Evolutionary conservation across 2,329 filamentous ascomycete species (phyloP), one percentile per base, ranked within the genome.

Genomic region (Neopestalotiopsis rosae): DNA sequence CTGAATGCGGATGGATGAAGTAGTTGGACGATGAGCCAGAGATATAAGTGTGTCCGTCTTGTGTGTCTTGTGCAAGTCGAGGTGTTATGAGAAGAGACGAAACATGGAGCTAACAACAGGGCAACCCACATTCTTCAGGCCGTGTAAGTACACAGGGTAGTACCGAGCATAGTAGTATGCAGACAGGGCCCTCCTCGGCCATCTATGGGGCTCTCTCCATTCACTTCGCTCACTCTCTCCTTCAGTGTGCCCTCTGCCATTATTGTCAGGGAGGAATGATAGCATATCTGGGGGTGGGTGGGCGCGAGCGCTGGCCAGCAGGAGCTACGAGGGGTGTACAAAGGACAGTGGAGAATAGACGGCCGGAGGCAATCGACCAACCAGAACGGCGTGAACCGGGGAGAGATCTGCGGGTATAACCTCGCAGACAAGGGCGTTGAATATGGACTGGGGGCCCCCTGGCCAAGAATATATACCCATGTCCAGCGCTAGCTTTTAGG

Each of bases 381-480:
- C 30, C 61, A 63, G 66, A 68, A 66, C 69, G 69, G 69, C 69
- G 67, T 69, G 67, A 71, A 69, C 72, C 71, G 20, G 45, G 45
- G 65, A 73, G 71, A 73, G 76, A 78, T 76, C 76, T 77, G 76
- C 76, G 75, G 74, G 71, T 74, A 74, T 74, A 73, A 71, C 69
- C 66, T 69, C 59, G 64, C 61, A 65, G 70, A 66, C 57, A 71
- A 71, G 70, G 62, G 67, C 71, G 71, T 74, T 72, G 74, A n/a
- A 69, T 67, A 69, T 70, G 70, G 69, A 71, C 64, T 73, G 74
- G 71, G 70, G 73, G 69, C 66, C 65, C 75, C 76, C 65, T 72
- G 75, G 75, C 70, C 73, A 13, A 56, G 34, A 62, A 13, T n/a
- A 62, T 62, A 62, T 40, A 62, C 52, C 65, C 65, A 61, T 56